Percentiles rank a stretch among this genome's conserved stretches.
These are phyloP conservation scores for Cicer judaicum DNA, from an alignment of 306 rosid genomes.

Conservation along the genomic window DNA sequence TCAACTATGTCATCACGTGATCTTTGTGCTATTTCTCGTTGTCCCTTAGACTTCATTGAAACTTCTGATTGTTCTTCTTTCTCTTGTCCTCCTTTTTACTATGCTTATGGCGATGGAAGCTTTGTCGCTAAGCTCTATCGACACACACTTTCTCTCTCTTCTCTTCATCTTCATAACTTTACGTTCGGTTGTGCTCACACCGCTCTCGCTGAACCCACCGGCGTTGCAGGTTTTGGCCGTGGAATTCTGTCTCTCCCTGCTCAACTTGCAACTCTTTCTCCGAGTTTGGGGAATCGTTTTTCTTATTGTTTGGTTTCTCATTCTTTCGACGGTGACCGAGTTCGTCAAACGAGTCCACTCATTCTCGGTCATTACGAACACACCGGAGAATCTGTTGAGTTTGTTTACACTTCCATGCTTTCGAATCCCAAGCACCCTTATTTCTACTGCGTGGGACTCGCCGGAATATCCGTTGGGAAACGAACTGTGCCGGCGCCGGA, in stretches of 20 bases:
- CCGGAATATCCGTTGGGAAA: constrained; percentile 71
- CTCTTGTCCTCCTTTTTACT: constrained; percentile 84
- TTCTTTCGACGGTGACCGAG: constrained; percentile 67
- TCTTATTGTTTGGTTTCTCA: constrained; percentile 92
- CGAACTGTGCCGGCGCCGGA: constrained; percentile 64
- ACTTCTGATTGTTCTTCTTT: constrained; percentile 67
- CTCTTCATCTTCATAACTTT: constrained; percentile 65
- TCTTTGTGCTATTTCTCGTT: constrained; percentile 83
- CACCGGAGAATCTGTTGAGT: constrained; percentile 35
- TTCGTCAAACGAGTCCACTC: constrained; percentile 81
- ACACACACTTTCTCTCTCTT: constrained; percentile 55
- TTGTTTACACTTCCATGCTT: constrained; percentile 76
- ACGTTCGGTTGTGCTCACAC: constrained; percentile 93
- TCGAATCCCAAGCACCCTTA: constrained; percentile 84
- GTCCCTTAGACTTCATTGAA: constrained; percentile 79
- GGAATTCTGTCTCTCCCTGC: constrained; percentile 79
- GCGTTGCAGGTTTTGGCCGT: constrained; percentile 94
- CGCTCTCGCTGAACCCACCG: constrained; percentile 85
- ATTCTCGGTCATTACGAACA: constrained; percentile 65
- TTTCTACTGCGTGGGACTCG: constrained; percentile 75
- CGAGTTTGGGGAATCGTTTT: constrained; percentile 76
- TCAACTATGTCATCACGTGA: constrained; percentile 55
- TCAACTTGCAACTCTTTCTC: constrained; percentile 67
- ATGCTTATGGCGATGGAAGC: constrained; percentile 92
- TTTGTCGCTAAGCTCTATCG: constrained; percentile 68